Evolutionary conservation across 2,329 filamentous ascomycete genomes (phyloP), one percentile per base, ranked within the genome.

Genomic region (Amphichorda felina): DNA sequence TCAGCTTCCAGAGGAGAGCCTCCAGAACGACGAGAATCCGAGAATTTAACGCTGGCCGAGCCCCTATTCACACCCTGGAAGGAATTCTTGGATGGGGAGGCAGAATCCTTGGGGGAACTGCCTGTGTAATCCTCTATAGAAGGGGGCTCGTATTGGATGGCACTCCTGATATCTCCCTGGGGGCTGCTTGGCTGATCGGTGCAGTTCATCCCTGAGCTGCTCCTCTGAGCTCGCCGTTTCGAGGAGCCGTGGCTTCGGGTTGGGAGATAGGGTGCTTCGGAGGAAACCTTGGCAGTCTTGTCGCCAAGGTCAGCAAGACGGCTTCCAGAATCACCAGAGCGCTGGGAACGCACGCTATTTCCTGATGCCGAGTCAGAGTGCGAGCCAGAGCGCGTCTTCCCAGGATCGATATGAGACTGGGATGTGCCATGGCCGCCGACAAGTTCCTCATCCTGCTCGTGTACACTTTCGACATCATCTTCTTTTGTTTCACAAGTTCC

Each of bases 181-280:
- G 15, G 26, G 27, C 6, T 16, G 27, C 8, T 15, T 25, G 26
- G 11, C 24, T 2, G 40, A 39, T 8, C 43, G 38, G 9, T 24
- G 21, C 6, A 6, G 21, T 6, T 10, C 6, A 24, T 24, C 21
- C 18, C 7, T 24, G 16, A 5, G 13, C 5, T 24, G 17, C 54
- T n/a, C n/a, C n/a, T 41, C 30, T 55, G 45, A 15, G 47, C 49
- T 34, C 53, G 45, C 9, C 54, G 50, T 13, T 46, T 43, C 17
- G 47, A 43, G 18, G 54, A 50, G 19, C 50, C 47, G 21, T 41
- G 30, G 13, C 30, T 44, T 15, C 53, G 46, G 9, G 43, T 40
- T 4, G 50, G 45, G 21, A 38, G 43, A 34, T 46, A 49, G 7
- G 42, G 38, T 1, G 43, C 8, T n/a, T n/a, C 25, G 2, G 25